Conservation (phyloP, 768 basidiomycete genomes). For the Suillus spraguei region DNA sequence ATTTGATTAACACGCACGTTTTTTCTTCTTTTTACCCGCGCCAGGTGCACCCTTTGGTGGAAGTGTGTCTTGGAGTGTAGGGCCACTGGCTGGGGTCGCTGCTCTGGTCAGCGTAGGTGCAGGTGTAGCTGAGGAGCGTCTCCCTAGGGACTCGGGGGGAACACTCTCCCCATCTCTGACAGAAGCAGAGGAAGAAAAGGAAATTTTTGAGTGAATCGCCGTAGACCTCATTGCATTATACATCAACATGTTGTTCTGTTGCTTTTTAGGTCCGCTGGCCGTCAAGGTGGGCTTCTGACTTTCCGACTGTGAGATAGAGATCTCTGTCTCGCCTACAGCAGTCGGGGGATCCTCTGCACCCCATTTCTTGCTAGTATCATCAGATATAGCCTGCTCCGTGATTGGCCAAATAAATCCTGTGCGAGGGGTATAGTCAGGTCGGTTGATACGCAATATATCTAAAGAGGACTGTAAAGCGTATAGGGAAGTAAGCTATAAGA, state of each 20-base stretch:
- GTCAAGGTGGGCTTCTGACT: slow-evolving; percentile 25
- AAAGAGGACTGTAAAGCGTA: slow-evolving; percentile 77
- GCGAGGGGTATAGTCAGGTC: slow-evolving; percentile 83
- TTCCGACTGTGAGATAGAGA: slow-evolving; percentile 18
- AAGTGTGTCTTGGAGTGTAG: slow-evolving; percentile 47
- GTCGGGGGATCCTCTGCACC: slow-evolving; percentile 30
- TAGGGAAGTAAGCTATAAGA: slow-evolving; percentile 62
- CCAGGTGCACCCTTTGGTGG: slow-evolving; percentile 49
- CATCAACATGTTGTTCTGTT: slow-evolving; percentile 69
- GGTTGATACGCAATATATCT: slow-evolving; percentile 67
- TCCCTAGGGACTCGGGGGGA: slow-evolving; percentile 30
- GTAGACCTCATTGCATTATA: slow-evolving; percentile 82
- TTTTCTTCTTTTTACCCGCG: slow-evolving; percentile 73
- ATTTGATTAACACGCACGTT: slow-evolving; percentile 51
- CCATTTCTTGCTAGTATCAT: slow-evolving; percentile 45
- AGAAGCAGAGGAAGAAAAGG: slow-evolving; percentile 45
- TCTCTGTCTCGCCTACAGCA: slow-evolving; percentile 22
- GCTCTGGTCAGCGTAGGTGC: slow-evolving; percentile 34
- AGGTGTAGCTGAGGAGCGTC: slow-evolving; percentile 37
- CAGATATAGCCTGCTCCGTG: slow-evolving; percentile 51
- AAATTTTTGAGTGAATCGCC: slow-evolving; percentile 63
- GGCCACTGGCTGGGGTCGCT: slow-evolving; percentile 35
- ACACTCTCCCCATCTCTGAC: slow-evolving; percentile 30
- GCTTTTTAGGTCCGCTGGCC: slow-evolving; percentile 47
- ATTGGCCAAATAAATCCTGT: slow-evolving; percentile 89